Base-by-base conservation (phyloP, 371 early-diverging fungal species). In the Mucor irregularis region DNA sequence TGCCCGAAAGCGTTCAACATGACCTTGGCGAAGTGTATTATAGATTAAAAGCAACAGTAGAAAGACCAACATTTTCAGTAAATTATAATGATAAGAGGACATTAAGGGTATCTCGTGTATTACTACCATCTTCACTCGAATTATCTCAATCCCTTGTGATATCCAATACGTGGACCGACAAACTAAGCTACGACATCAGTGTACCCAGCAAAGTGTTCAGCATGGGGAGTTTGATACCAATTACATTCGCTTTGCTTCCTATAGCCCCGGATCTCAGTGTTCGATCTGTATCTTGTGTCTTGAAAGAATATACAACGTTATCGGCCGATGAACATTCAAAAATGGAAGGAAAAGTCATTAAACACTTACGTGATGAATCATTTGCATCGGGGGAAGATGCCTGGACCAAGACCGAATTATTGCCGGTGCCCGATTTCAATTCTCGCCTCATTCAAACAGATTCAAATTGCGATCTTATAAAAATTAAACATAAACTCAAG, bases 111-210 rank as follows among this genome's bases (percentile, higher is more conserved):
- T 56, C 61, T 10, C 71, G 79, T 5, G 47, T 68, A 14, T 43
- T 69, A 42, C 26, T 71, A 13, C 68, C 76, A 8, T 69, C 71
- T 0, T 66, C 73, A n/a, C 39, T 73, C 14, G 79, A 73, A 53
- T 50, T 78, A 10, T 62, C 66, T 14, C 72, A 74, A 33, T 62
- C 76, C 1, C 30, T 71, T 39, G 64, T 64, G 17, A 71, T 78
- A 13, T 66, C 71, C 1, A 75, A 78, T 52, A 60, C 59, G 13
- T 78, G 79, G 79, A 61, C 64, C 8, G 68, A 74, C 42, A 78
- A 78, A 53, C 40, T 78, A 16, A 63, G 68, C 17, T 78, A 78
- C 33, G 69, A 73, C 43, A 75, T 78, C 24, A 66, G 66, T 24
- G 67, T 78, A 17, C 75, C 79, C 6, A 61, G 67, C 29, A 73